Percentiles rank a stretch among this genome's conserved stretches.
phyloP scores from a whole-genome alignment of 2,329 filamentous ascomycete species.

The Cladosporium sp. region DNA sequence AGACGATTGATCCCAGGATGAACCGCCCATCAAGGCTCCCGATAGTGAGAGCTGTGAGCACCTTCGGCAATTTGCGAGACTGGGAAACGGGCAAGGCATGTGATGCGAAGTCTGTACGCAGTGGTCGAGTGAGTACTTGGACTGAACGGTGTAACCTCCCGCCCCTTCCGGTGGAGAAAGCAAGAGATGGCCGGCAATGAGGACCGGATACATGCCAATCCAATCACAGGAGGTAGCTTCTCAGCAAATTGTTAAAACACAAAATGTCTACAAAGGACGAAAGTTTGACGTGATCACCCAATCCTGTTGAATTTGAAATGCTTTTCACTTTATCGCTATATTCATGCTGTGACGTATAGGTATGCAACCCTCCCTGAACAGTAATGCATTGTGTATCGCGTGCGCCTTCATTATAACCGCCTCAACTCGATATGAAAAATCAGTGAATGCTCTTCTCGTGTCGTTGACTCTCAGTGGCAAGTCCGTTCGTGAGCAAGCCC shows the following conservation, averaged over 20 bases:
- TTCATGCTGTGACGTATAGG: background rate
- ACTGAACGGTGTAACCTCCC: slow-evolving; percentile 1
- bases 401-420: background rate
- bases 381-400: background rate
- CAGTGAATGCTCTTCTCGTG: background rate
- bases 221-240: background rate
- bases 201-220: background rate
- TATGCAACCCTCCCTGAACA: background rate
- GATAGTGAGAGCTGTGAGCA: background rate
- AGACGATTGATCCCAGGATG: background rate
- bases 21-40: background rate
- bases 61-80: slow-evolving; percentile 2
- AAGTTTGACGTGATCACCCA: background rate
- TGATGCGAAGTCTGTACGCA: background rate
- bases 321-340: background rate
- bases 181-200: background rate
- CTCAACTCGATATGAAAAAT: background rate
- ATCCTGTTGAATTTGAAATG: background rate
- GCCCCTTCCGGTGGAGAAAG: background rate
- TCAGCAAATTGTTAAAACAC: background rate
- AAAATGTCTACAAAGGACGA: background rate
- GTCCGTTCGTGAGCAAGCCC: background rate
- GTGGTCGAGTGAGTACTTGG: background rate
- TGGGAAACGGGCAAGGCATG: background rate
- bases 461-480: background rate